Evolutionary conservation across 2,329 filamentous ascomycete genomes (phyloP), one percentile per base, ranked within the genome.

Genomic region (Coniochaeta hoffmannii): DNA sequence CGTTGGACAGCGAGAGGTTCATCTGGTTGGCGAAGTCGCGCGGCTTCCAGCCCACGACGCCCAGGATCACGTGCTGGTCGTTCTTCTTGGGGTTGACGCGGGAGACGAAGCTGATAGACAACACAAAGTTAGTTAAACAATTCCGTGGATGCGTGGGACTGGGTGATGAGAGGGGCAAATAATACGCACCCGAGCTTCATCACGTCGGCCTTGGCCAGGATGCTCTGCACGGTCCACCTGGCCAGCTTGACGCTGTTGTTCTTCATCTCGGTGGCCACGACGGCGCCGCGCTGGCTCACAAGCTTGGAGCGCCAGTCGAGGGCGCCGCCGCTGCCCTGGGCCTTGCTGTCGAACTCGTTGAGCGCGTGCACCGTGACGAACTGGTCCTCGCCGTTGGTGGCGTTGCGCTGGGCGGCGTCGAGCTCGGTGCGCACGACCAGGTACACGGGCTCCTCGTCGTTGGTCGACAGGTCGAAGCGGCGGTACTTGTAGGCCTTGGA

Each of bases 231-330:
- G 31, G 94, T 96, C 94, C 94, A 99, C 71, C 94, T 82, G 57
- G 94, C 94, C 60, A 99, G 86, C 81, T 99, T 99, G 88, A 90
- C 96, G 69, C 86, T 91, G 83, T 99, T 99, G 85, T 99, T 99
- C 89, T 99, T 99, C 94, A 99, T 99, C 79, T 99, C 94, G 12
- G 94, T 99, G 19, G 94, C 94, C 26, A 99, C 89, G 44, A 99
- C 93, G 56, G 94, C 94, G 85, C 94, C 94, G 67, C 94, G 88
- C 78, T 97, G 92, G 65, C 87, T 90, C 61, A 89, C 88, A 58
- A 99, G 83, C 83, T 99, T 99, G 63, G 86, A 88, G 71, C 94
- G 84, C 94, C 94, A 99, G 81, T 99, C 94, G 53, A 99, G 82
- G 55, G 94, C 94, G 61, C 93, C 91, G 63, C 94, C 94, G 63